Conservation (phyloP, 108 stramenopile genomes). For the Seminavis robusta region DNA sequence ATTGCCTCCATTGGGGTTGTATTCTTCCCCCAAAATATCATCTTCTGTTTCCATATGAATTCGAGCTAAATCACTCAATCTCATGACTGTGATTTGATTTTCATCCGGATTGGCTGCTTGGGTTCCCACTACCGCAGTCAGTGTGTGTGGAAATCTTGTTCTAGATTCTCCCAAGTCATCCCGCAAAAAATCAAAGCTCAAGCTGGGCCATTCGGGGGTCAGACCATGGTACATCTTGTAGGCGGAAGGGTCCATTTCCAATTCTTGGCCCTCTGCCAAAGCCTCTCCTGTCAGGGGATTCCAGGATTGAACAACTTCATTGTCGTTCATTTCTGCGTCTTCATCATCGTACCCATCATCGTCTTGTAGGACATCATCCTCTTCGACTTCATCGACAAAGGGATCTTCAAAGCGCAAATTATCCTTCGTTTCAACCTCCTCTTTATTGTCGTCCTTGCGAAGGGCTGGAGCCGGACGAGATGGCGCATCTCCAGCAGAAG, state of each 20-base stretch:
- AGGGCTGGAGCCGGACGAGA: constrained; percentile 19
- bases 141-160: constrained; percentile 84
- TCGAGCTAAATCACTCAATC: constrained; percentile 81
- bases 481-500: constrained; percentile 4
- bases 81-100: constrained; percentile 84
- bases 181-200: constrained; percentile 88
- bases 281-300: constrained; percentile 38
- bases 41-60: constrained; percentile 74
- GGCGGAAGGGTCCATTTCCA: constrained; percentile 94
- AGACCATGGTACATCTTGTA: constrained; percentile 97
- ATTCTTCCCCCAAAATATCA: constrained; percentile 78
- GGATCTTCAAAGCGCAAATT: constrained; percentile 80
- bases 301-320: constrained; percentile 47
- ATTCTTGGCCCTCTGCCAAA: constrained; percentile 22
- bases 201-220: constrained; percentile 92
- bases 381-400: constrained; percentile 71
- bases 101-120: constrained; percentile 78
- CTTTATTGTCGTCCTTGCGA: neutral
- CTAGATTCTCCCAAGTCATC: constrained; percentile 85
- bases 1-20: constrained; percentile 65
- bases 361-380: constrained; percentile 49
- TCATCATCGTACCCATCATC: constrained; percentile 38
- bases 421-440: constrained; percentile 54
- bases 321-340: constrained; percentile 8
- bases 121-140: constrained; percentile 87